These are phyloP conservation scores for Colletotrichum nymphaeae DNA, from an alignment of 2,329 filamentous ascomycete genomes.

Conservation along the genomic window DNA sequence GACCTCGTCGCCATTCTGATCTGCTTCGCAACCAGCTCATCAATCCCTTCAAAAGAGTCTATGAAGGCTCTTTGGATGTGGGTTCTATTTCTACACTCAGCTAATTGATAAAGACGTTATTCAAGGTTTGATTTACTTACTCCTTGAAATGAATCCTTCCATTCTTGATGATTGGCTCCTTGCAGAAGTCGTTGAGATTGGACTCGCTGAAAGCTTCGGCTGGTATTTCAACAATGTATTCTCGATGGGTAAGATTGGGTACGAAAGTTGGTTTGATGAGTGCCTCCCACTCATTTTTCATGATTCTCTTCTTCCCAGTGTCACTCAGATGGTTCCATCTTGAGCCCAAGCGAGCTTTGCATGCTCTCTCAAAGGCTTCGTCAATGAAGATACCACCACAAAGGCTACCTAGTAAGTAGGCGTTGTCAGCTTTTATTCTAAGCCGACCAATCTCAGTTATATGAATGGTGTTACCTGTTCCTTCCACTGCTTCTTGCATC, in stretches of 20 bases:
- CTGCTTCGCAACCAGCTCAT: constrained; percentile 41
- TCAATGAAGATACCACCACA: constrained; percentile 55
- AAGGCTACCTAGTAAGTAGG: constrained; percentile 44
- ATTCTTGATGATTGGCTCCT: neutral
- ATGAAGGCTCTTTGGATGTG: constrained; percentile 41
- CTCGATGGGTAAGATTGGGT: neutral
- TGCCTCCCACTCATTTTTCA: constrained; percentile 40
- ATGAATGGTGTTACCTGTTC: constrained; percentile 43
- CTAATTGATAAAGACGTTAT: no score
- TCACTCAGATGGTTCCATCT: constrained; percentile 20
- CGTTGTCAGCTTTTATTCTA: no score
- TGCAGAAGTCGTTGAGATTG: neutral
- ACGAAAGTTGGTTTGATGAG: constrained; percentile 40
- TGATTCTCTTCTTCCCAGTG: neutral
- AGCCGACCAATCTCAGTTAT: no score
- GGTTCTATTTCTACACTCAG: neutral
- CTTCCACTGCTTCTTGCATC: constrained; percentile 50
- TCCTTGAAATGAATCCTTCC: neutral
- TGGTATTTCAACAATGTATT: neutral
- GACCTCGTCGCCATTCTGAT: neutral
- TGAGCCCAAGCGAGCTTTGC: constrained; percentile 24
- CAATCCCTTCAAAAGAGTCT: constrained; percentile 38
- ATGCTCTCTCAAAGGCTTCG: constrained; percentile 46
- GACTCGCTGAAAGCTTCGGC: neutral
- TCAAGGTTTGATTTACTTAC: neutral